Evolutionary conservation across 371 early-diverging fungal species (phyloP), one percentile per base, ranked within the genome.

Genomic region (Fennellomyces sp.): DNA sequence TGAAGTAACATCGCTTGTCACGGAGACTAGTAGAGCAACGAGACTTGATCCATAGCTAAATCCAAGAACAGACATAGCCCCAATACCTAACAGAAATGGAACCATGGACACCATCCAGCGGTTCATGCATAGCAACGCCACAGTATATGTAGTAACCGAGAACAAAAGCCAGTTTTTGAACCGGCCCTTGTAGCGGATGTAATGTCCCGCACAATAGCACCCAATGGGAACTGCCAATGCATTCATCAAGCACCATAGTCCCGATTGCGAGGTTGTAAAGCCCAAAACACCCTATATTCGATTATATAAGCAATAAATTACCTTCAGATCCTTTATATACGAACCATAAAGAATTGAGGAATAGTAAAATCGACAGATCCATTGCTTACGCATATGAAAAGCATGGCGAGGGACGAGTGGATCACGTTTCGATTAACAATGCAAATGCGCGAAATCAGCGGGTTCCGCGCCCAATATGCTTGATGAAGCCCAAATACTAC

Each of bases 401-500:
- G 67, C 27, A 70, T 72, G 7, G 45, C 61, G 2, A 73, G 28
- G 12, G 65, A 70, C 0, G 71, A 66, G n/a, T 61, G 42, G 0
- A 64, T 33, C 7, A 64, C 63, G 35, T 71, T 71, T 21, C 69
- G 71, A 25, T 65, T 69, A 13, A 50, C 68, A 51, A 69, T 63
- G 28, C 73, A 52, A 5, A 53, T 45, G 29, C 58, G 59, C 11
- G 86, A 85, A 1, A 89, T 41, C 38, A 90, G 80, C 3, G 91
- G 91, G 48, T 88, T 72, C 0, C 63, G 63, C 0, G 82, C 89
- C 54, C 85, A 63, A 55, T 77, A 76, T 59, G 75, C 72, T 49
- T 92, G 91, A n/a, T 80, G 63, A 0, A 81, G 2, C 19, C 77
- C 27, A 55, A 90, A 90, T n/a, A 66, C 41, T 1, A 68, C 27